Evolutionary conservation across 163 green algal species (phyloP).

Genomic region (Botryococcus braunii): DNA sequence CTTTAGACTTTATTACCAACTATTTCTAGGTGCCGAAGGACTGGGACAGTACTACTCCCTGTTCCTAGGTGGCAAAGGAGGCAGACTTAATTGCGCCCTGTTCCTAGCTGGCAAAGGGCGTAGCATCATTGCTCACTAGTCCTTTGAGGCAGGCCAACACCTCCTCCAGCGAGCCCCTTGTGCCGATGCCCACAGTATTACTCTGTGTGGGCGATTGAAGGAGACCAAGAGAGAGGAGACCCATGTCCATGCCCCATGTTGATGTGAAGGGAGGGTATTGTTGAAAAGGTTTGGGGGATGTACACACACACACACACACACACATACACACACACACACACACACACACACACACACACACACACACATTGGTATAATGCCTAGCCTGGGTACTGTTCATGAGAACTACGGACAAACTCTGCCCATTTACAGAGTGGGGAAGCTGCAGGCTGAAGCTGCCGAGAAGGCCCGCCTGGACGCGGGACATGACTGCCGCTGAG

Average conservation of each 20-base stretch:
- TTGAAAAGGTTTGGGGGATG: background rate
- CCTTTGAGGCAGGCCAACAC: background rate
- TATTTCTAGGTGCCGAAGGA: no score
- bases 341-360: no score
- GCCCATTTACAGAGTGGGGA: constrained; percentile 8
- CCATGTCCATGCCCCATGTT: no score
- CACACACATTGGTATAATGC: background rate
- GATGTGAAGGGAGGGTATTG: background rate
- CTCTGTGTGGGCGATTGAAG: no score
- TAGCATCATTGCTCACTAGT: background rate
- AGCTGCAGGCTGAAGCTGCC: constrained; percentile 41
- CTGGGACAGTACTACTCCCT: no score
- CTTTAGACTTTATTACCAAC: no score
- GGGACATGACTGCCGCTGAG: constrained; percentile 52
- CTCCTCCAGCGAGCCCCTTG: background rate
- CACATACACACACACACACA: background rate
- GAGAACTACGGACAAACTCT: background rate
- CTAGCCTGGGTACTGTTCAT: background rate
- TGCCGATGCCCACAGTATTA: background rate
- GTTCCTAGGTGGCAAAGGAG: no score
- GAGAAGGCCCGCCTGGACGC: constrained; percentile 57
- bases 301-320: background rate
- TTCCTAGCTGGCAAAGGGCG: no score
- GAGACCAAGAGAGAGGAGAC: no score
- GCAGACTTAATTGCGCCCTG: no score